Percentiles rank a stretch among this genome's conserved stretches.
These are phyloP conservation scores for Russula virescens DNA, from an alignment of 768 basidiomycete genomes.

Conservation along the genomic window DNA sequence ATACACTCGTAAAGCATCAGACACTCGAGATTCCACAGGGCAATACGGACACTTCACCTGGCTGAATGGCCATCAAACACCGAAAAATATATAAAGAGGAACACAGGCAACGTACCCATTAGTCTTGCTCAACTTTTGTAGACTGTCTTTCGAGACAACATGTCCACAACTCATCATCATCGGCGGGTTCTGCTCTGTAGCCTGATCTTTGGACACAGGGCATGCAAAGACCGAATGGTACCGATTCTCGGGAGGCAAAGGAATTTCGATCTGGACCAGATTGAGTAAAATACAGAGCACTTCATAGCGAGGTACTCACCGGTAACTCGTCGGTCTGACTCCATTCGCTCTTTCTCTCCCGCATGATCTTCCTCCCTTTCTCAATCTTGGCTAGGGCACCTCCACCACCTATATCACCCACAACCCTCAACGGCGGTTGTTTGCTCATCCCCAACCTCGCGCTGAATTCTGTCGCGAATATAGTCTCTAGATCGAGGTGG, in stretches of 20 bases:
- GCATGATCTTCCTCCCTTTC: slow-evolving; percentile 91
- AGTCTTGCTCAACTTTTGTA: slow-evolving; percentile 83
- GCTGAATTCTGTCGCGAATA: slow-evolving; percentile 89
- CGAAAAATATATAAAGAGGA: slow-evolving; percentile 44
- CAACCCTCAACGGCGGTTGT: slow-evolving; percentile 81
- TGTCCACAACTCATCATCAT: slow-evolving; percentile 99
- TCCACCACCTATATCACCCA: slow-evolving; percentile 89
- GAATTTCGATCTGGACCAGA: slow-evolving; percentile 79
- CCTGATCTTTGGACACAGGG: slow-evolving; percentile 96
- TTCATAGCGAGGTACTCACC: slow-evolving; percentile 37
- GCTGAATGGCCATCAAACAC: slow-evolving; percentile 52
- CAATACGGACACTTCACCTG: slow-evolving; percentile 97
- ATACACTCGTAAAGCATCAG: slow-evolving; percentile 55
- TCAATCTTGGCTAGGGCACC: slow-evolving; percentile 89
- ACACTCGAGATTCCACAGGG: slow-evolving; percentile 66
- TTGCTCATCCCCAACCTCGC: slow-evolving; percentile 82
- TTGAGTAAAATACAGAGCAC: slow-evolving; percentile 22
- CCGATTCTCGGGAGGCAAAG: slow-evolving; percentile 74
- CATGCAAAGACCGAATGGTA: slow-evolving; percentile 98
- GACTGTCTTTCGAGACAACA: slow-evolving; percentile 87
- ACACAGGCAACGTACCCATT: slow-evolving; percentile 44
- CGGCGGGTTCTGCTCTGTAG: slow-evolving; percentile 87
- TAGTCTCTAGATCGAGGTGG: slow-evolving; percentile 70
- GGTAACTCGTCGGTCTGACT: slow-evolving; percentile 84
- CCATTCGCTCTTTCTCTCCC: slow-evolving; percentile 91